These are phyloP conservation scores for Pestalotiopsis sp. DNA, from an alignment of 2,329 filamentous ascomycete genomes.

Conservation along the genomic window DNA sequence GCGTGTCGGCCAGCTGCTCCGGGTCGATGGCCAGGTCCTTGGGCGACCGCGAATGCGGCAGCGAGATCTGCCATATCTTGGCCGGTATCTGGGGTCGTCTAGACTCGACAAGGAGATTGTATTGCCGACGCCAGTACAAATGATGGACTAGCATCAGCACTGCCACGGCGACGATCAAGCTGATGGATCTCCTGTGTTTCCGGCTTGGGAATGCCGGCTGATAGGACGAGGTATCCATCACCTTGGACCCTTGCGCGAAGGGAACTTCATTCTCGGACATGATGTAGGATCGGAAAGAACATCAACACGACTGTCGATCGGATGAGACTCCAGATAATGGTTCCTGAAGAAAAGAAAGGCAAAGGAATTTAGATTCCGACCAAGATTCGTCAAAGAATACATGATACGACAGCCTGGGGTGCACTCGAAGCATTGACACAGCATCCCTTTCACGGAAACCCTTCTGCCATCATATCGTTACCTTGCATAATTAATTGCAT, in stretches of 20 bases:
- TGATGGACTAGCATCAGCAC: not conserved
- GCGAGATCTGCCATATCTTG: slow-evolving; percentile 28
- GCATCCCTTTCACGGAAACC: not conserved
- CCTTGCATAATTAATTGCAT: not conserved
- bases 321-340: no score
- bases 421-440: no score
- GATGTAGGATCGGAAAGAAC: not conserved
- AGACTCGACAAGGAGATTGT: not conserved
- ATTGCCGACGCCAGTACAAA: not conserved
- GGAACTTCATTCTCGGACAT: not conserved
- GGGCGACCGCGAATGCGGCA: not conserved
- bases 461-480: not conserved
- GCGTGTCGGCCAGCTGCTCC: slow-evolving; percentile 18
- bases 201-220: not conserved
- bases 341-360: no score
- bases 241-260: not conserved
- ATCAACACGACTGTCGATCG: not conserved
- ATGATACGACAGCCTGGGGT: no score
- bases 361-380: no score
- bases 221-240: not conserved
- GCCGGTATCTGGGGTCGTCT: slow-evolving; percentile 15
- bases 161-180: not conserved
- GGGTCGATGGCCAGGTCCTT: slow-evolving; percentile 12
- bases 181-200: not conserved
- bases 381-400: no score